Conservation (phyloP, 208 protist species). For the Trichomonas vaginalis region DNA sequence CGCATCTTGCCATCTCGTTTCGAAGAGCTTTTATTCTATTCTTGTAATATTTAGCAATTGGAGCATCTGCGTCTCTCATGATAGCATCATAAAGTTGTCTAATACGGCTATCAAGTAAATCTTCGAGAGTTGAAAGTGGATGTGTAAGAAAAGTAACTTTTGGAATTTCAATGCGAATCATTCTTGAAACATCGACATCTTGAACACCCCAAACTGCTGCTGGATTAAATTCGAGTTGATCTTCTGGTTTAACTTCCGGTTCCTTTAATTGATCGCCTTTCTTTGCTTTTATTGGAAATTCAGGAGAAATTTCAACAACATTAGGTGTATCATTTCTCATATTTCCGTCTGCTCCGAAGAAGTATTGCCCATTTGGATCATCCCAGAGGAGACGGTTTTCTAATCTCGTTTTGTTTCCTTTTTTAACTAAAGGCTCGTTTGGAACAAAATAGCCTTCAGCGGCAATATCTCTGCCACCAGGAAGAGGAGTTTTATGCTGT, state of each 20-base stretch:
- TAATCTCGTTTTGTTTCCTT: neutral
- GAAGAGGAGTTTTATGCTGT: neutral
- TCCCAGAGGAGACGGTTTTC: neutral
- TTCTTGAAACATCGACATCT: neutral
- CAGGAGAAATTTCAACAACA: neutral
- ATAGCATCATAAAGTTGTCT: neutral
- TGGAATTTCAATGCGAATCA: neutral
- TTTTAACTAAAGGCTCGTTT: neutral
- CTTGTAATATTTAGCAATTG: neutral
- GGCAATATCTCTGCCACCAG: neutral
- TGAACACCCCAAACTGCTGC: neutral
- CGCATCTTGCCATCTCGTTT: neutral
- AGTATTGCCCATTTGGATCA: neutral
- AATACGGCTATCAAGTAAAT: neutral
- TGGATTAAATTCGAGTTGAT: neutral
- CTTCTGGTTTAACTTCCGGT: neutral
- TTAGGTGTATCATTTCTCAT: neutral
- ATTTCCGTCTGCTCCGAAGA: neutral
- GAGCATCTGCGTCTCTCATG: neutral
- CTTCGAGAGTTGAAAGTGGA: neutral
- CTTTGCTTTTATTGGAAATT: neutral
- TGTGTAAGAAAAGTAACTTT: neutral
- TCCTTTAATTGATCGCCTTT: neutral
- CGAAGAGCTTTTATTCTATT: neutral
- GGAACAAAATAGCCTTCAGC: neutral